phyloP scores from a whole-genome alignment of 2,329 filamentous ascomycete species.

The Diaporthe sp. region DNA sequence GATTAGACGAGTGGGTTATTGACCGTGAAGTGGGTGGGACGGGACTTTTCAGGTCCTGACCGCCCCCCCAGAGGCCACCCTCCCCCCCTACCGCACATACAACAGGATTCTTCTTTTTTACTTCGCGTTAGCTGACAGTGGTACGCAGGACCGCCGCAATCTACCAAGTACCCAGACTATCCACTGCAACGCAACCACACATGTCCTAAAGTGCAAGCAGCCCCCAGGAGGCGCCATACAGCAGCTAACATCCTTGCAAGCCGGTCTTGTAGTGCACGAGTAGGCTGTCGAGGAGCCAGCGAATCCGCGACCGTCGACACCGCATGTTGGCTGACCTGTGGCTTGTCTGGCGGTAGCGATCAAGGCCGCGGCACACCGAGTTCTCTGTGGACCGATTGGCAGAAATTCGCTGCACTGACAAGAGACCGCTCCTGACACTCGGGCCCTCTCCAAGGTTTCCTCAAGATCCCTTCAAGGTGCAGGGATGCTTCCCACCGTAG shows the following conservation, averaged over 20 bases:
- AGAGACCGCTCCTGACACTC: background rate
- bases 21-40: constrained; percentile 30
- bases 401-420: constrained; percentile 3
- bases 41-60: constrained; percentile 32
- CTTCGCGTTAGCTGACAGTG: constrained; percentile 21
- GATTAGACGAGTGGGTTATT: constrained; percentile 24
- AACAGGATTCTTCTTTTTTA: constrained; percentile 24
- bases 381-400: background rate
- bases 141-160: constrained; percentile 21
- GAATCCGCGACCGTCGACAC: constrained; percentile 13
- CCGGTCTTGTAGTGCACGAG: background rate
- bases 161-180: constrained; percentile 29
- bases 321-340: background rate
- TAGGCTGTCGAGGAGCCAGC: background rate
- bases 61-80: background rate
- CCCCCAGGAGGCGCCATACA: constrained; percentile 9
- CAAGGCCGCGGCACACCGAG: constrained; percentile 2
- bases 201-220: constrained; percentile 1
- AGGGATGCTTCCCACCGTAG: constrained; percentile 5
- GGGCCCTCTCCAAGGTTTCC: background rate
- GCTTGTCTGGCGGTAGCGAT: constrained; percentile 1
- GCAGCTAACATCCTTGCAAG: constrained; percentile 1
- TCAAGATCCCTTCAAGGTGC: background rate
- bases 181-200: constrained; percentile 34
- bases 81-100: constrained; percentile 2